Evolutionary conservation across 2,329 filamentous ascomycete species (phyloP), one percentile per base, ranked within the genome.

Genomic region (Aspergillus sp.): DNA sequence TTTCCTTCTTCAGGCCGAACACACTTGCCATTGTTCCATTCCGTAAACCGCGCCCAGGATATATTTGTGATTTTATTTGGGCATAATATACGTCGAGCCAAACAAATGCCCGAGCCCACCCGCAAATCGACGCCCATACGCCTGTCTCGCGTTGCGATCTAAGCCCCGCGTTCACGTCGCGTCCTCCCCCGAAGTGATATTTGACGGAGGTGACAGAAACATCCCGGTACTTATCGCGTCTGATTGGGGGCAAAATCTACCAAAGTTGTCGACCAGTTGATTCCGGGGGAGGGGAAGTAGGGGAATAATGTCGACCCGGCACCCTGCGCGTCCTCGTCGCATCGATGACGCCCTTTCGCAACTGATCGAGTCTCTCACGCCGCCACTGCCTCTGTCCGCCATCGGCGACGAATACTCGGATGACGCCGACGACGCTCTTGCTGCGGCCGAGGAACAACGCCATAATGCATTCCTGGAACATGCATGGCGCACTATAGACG

Each of bases 321-420:
- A 71, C 32, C 59, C 69, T 51, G 60, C 69, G 54, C 74, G 75
- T 58, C 69, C 71, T 48, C 74, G 74, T 59, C 75, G 75, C 59
- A 71, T 77, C 58, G 75, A 78, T 51, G 75, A 78, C 59, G 75
- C 75, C 38, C 69, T 78, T 58, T 74, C 72, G 55, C 75, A 77
- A 62, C 69, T 78, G 22, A 68, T 78, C 65, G 75, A 76, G 48
- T 75, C 73, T 47, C 66, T 78, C 41, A 66, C 74, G 42, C 75
- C 74, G 24, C 68, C 73, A 20, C 64, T 74, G 36, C 65, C 72
- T n/a, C 63, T 68, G 20, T 61, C 68, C 39, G 65, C 65, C 30
- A 56, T 71, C 17, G 64, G 62, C 44, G 66, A 69, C 55, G 66
- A 72, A 42, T 68, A 67, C 61, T 66, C 70, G 43, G 69, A 69